These are phyloP conservation scores for Pseudogymnoascus sp. DNA, from an alignment of 2,329 filamentous ascomycete species.

Conservation along the genomic window DNA sequence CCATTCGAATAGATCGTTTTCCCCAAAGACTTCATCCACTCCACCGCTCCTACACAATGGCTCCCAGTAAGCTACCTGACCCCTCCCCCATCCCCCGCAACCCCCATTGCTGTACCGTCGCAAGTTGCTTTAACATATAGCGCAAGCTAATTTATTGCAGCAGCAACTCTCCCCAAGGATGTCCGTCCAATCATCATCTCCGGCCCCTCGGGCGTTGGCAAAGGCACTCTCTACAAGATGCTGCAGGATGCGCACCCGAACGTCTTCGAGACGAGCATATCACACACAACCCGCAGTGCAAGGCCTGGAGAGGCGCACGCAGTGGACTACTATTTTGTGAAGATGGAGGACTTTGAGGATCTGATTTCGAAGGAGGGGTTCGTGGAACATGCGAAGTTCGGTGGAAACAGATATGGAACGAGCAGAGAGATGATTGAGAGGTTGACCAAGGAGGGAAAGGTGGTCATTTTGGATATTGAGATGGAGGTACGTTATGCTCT, in stretches of 20 bases:
- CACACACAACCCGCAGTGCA: constrained; percentile 74
- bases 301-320: constrained; percentile 69
- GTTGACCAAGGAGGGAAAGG: constrained; percentile 60
- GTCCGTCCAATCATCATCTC: constrained; percentile 66
- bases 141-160: background rate
- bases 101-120: constrained; percentile 5
- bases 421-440: constrained; percentile 72
- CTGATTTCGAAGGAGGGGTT: constrained; percentile 66
- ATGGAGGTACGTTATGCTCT: constrained; percentile 62
- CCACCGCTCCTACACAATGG: constrained; percentile 22
- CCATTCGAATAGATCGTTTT: constrained; percentile 17
- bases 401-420: constrained; percentile 82
- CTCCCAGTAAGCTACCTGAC: constrained; percentile 23
- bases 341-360: constrained; percentile 57
- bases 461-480: constrained; percentile 89
- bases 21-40: constrained; percentile 10
- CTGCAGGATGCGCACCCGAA: constrained; percentile 55
- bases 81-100: constrained; percentile 11
- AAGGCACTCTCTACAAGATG: constrained; percentile 69
- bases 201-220: constrained; percentile 72
- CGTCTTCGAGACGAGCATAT: constrained; percentile 52
- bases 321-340: constrained; percentile 74
- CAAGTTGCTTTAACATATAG: background rate
- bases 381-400: constrained; percentile 78
- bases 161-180: constrained; percentile 13